These are phyloP conservation scores for Ambrosiella xylebori DNA, from an alignment of 2,329 filamentous ascomycete genomes.

Conservation along the genomic window DNA sequence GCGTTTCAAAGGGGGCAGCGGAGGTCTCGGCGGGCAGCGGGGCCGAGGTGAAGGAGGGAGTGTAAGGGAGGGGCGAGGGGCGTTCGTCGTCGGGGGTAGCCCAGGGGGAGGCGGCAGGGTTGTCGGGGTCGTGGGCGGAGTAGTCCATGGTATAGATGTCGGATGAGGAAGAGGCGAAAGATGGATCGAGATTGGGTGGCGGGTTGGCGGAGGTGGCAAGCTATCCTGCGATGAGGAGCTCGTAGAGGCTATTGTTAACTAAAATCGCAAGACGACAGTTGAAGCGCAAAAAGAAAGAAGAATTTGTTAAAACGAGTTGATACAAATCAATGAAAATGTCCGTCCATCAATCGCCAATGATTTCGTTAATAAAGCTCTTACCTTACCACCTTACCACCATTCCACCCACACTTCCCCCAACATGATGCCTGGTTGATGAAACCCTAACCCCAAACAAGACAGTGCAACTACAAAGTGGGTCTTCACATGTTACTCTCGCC, in stretches of 20 bases:
- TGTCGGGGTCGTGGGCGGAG: slow-evolving; percentile 37
- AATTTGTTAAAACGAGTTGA: too few relatives aligned
- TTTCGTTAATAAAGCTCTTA: too few relatives aligned
- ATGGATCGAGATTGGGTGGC: background rate
- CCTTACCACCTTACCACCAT: too few relatives aligned
- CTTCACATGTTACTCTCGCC: background rate
- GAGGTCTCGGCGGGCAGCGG: slow-evolving; percentile 35
- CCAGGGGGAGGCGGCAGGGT: slow-evolving; percentile 38
- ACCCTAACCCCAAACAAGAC: too few relatives aligned
- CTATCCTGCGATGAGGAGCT: too few relatives aligned
- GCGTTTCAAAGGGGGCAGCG: slow-evolving; percentile 21
- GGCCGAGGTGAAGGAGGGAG: slow-evolving; percentile 20
- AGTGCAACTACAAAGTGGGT: background rate
- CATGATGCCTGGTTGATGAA: background rate
- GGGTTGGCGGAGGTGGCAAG: background rate
- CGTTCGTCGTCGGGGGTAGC: slow-evolving; percentile 31
- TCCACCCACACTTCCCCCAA: background rate
- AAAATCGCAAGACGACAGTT: too few relatives aligned
- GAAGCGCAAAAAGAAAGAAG: too few relatives aligned
- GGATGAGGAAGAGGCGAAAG: background rate
- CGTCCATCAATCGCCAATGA: too few relatives aligned
- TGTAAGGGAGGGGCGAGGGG: slow-evolving; percentile 15
- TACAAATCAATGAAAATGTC: too few relatives aligned
- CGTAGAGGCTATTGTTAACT: too few relatives aligned
- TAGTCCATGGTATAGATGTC: slow-evolving; percentile 33